Percentiles rank a stretch among this genome's conserved stretches.
phyloP scores from a whole-genome alignment of 1,284 basidiomycete genomes.

The Quambalaria eucalypti region DNA sequence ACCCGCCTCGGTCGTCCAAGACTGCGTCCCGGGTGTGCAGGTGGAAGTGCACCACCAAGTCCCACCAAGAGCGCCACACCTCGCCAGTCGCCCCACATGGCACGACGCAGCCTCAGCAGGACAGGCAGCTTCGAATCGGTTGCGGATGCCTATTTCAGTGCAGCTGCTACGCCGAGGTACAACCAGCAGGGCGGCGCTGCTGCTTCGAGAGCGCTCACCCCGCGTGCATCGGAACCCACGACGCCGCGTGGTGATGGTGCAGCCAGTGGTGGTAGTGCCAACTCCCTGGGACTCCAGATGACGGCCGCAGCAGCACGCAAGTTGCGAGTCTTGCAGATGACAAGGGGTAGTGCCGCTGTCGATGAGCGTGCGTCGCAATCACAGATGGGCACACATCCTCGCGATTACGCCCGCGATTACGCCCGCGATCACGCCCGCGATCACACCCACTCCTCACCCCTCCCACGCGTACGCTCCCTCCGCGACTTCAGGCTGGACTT shows the following conservation, averaged over 20 bases:
- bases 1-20: constrained; percentile 19
- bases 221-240: constrained; percentile 7
- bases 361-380: too few relatives aligned
- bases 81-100: neutral
- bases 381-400: too few relatives aligned
- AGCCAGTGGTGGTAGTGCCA: neutral
- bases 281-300: constrained; percentile 11
- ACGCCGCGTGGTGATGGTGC: constrained; percentile 1
- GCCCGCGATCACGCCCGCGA: too few relatives aligned
- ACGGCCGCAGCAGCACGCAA: constrained; percentile 28
- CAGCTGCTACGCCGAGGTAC: constrained; percentile 11
- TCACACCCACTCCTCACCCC: too few relatives aligned
- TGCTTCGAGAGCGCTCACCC: constrained; percentile 21
- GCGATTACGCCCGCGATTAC: too few relatives aligned
- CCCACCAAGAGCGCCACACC: neutral
- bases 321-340: constrained; percentile 29
- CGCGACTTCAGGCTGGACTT: constrained; percentile 19
- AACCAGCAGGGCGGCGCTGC: too few relatives aligned
- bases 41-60: constrained; percentile 5
- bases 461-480: constrained; percentile 11
- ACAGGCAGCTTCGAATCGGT: constrained; percentile 33
- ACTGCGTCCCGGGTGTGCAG: neutral
- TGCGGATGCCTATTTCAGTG: constrained; percentile 37
- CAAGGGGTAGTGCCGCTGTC: constrained; percentile 11
- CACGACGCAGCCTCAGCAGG: constrained; percentile 7